Conservation (phyloP, 805 yeast species). For the Kuraishia ogatae region DNA sequence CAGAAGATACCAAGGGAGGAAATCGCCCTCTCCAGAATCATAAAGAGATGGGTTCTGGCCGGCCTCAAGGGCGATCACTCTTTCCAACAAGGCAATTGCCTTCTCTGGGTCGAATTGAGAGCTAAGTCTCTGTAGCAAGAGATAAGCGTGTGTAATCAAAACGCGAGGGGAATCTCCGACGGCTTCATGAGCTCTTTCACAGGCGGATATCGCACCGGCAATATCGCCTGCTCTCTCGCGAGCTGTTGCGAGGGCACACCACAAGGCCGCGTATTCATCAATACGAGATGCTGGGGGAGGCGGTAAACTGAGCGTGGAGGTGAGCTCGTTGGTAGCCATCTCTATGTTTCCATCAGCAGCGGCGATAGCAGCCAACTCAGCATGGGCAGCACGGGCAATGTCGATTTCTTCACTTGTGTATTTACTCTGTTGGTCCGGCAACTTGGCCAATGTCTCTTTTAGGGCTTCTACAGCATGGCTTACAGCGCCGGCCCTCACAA, state of each 20-base stretch:
- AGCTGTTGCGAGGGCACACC: conserved; percentile 46
- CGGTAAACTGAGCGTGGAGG: conserved; percentile 40
- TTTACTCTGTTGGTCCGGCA: conserved; percentile 24
- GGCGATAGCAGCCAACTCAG: conserved; percentile 48
- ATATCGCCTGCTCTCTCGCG: conserved; percentile 43
- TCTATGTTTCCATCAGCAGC: conserved; percentile 42
- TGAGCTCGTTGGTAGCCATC: conserved; percentile 38
- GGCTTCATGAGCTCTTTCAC: conserved; percentile 37
- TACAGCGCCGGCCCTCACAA: conserved; percentile 32
- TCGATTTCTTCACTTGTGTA: conserved; percentile 29
- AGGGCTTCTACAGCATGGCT: conserved; percentile 39
- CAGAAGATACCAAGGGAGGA: conserved; percentile 48
- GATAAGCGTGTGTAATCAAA: conserved; percentile 38
- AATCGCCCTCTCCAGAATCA: conserved; percentile 31
- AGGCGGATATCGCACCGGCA: conserved; percentile 37
- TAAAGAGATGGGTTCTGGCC: conserved; percentile 7
- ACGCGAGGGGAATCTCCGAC: conserved; percentile 37
- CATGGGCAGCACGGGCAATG: conserved; percentile 41
- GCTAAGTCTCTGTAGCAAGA: conserved; percentile 28
- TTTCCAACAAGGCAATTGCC: conserved; percentile 28
- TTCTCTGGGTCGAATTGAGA: conserved; percentile 21
- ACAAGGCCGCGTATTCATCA: conserved; percentile 38
- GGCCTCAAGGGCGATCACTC: conserved; percentile 20
- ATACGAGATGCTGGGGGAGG: conserved; percentile 35
- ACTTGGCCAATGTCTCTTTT: conserved; percentile 31